Base-by-base conservation (phyloP, 257 asterid species). In the Petunia axillaris region DNA sequence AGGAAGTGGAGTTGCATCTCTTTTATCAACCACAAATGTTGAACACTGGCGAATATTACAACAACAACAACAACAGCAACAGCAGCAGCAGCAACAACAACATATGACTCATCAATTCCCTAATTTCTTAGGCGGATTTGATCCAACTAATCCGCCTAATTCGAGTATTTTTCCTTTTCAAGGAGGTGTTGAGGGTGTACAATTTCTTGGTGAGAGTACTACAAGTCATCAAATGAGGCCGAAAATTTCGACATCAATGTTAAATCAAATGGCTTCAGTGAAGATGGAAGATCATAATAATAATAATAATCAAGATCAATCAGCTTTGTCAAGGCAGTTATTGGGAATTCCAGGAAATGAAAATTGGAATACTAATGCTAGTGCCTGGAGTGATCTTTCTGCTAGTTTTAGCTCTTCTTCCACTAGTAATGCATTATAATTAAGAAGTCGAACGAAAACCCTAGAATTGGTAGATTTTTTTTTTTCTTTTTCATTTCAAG, bases 321-420 rank as follows among this genome's bases (percentile, higher is more conserved):
- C 81, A 82, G 85, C 81, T 59, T 74, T 91, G 82, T 83, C 90
- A 4, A 86, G 95, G 76, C 96, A 90, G 79, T 78, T 94, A 1
- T 53, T 91, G 83, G 92, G 91, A 37, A 78, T 84, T 40, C 78
- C 76, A 2, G 86, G 85, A 50, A 88, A 81, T 75, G 86, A 91
- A 15, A 91, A 88, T 74, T 93, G 96, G 90, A 89, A 89, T 83
- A 50, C 76, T 82, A 59, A 67, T 13, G 70, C 82, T 1, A 76
- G 81, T 39, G 82, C 85, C 52, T 95, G 98, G 98, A 91, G 90
- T 0, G 96, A 95, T 65, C 89, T 93, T 78, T 85, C 97, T n/a
- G 80, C 80, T 4, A 86, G 90, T 80, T 94, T 94, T 86, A 91
- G 93, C 80, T 90, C 98, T 52, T 88, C 95, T 73, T 90, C 98